Evolutionary conservation across 441 rosid species (phyloP), one percentile per base, ranked within the genome.

Genomic region (Melianthus villosus): DNA sequence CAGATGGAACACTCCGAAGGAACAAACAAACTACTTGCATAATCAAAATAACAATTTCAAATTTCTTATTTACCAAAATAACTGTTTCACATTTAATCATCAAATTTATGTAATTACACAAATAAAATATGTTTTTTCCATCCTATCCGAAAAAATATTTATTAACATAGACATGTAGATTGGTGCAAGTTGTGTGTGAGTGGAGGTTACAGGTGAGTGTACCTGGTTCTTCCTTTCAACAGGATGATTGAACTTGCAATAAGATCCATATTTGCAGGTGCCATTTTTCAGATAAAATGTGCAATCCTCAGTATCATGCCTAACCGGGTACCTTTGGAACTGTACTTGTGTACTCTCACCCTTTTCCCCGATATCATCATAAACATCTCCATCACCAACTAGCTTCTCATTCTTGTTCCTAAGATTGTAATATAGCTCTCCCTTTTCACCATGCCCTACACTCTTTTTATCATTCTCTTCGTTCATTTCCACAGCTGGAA

Each of bases 231-330:
- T 72, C 45, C 60, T 47, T n/a, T 51, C 58, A 42, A 71, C 48
- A 16, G 95, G 95, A 19, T 87, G 97, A 54, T 80, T 87, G 51
- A 83, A 83, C 74, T 72, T 83, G 81, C 93, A 83, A 54, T 34
- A 63, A 8, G 66, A 67, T 36, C 85, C 97, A 44, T 51, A 89
- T 51, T 74, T 89, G 73, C 93, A 83, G 28, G 48, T 54, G 7
- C 92, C 85, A 13, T 76, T 72, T 54, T 63, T 80, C 68, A 83
- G 69, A 35, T 74, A 83, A 34, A 33, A 83, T 0, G 94, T 19
- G 33, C 97, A 84, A 67, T 89, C 93, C 60, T 76, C 89, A 1
- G 83, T 92, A 9, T 65, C 81, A 14, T 76, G 87, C 42, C 95
- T 69, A 52, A 76, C 57, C 7, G 92, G 95, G 51, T 69, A 74